These are phyloP conservation scores for Mallotus repandus DNA, from an alignment of 441 rosid genomes.

Conservation along the genomic window DNA sequence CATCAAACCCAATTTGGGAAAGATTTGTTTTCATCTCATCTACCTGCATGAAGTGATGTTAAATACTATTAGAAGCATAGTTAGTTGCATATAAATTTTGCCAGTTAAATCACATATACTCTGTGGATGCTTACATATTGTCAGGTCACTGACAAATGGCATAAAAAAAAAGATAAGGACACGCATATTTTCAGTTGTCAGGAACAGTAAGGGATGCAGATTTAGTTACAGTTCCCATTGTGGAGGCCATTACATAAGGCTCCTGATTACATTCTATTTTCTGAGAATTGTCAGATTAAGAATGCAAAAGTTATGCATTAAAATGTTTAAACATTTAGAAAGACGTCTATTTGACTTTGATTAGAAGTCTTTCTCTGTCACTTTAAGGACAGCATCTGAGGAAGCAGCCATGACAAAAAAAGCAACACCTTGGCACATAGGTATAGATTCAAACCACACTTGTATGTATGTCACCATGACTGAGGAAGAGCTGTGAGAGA, in stretches of 20 bases:
- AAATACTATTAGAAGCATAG: conserved; percentile 12
- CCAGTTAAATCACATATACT: not conserved
- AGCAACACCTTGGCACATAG: too few relatives aligned
- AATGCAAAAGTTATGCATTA: not conserved
- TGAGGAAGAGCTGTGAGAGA: too few relatives aligned
- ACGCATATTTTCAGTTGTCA: not conserved
- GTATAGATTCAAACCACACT: not conserved
- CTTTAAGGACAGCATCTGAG: not conserved
- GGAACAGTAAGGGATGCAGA: not conserved
- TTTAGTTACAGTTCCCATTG: not conserved
- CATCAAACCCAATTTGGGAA: conserved; percentile 74
- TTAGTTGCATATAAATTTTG: not conserved
- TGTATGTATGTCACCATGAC: not conserved
- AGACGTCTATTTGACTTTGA: not conserved
- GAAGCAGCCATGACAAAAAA: not conserved
- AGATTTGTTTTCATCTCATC: conserved; percentile 65
- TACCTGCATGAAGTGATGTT: conserved; percentile 48
- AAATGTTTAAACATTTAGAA: not conserved
- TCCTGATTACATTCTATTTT: not conserved
- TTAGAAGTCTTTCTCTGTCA: not conserved
- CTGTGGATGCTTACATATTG: not conserved
- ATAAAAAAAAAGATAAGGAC: not conserved
- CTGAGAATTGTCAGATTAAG: not conserved
- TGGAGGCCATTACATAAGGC: too few relatives aligned
- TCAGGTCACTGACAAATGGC: not conserved